Percentiles rank a stretch among this genome's conserved stretches.
phyloP scores from a whole-genome alignment of 2,329 filamentous ascomycete genomes.

The Aspergillus sp. region DNA sequence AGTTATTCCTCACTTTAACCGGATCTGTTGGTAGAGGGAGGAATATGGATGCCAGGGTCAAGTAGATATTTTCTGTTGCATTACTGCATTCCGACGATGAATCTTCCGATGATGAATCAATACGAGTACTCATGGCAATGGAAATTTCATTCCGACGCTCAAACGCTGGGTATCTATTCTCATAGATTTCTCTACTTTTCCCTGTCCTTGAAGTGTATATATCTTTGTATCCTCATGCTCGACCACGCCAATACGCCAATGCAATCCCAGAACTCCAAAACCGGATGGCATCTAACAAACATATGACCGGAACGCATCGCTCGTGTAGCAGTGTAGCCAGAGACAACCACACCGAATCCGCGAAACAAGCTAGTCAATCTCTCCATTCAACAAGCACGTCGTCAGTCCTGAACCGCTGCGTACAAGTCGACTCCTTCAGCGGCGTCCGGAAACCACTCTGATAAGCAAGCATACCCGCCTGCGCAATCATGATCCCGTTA shows the following conservation, averaged over 20 bases:
- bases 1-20: too few relatives aligned
- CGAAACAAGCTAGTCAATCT: constrained; percentile 35
- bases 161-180: background rate
- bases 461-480: constrained; percentile 81
- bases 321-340: background rate
- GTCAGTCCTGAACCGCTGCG: constrained; percentile 73
- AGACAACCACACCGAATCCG: constrained; percentile 5
- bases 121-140: background rate
- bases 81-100: too few relatives aligned
- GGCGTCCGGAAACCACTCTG: constrained; percentile 68
- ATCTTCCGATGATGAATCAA: too few relatives aligned
- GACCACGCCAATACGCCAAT: background rate
- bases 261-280: background rate
- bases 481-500: constrained; percentile 99
- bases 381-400: constrained; percentile 74
- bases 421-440: constrained; percentile 74
- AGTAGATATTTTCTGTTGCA: too few relatives aligned
- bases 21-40: too few relatives aligned
- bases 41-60: too few relatives aligned
- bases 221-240: background rate
- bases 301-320: background rate
- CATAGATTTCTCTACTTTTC: background rate
- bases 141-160: background rate
- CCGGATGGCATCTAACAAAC: background rate
- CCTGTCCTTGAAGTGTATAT: background rate